Percentiles rank a stretch among this genome's conserved stretches.
These are phyloP conservation scores for Pythium dissimile DNA, from an alignment of 352 stramenopile species.

Conservation along the genomic window DNA sequence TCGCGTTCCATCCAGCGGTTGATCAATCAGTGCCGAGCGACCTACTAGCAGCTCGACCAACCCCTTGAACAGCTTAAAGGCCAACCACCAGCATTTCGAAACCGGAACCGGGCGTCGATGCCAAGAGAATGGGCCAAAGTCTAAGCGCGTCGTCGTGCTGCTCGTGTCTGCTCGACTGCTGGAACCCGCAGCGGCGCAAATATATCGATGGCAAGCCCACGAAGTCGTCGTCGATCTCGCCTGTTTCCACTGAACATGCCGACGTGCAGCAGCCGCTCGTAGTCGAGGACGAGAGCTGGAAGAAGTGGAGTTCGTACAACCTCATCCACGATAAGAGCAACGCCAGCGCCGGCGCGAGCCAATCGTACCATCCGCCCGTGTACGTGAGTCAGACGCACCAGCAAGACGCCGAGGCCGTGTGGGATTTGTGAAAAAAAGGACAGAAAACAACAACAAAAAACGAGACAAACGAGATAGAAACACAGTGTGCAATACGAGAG, in stretches of 20 bases:
- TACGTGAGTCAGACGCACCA: conserved; percentile 49
- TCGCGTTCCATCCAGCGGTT: neutral
- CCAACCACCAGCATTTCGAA: neutral
- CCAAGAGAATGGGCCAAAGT: conserved; percentile 29
- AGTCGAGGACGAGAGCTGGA: conserved; percentile 82
- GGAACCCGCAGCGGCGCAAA: conserved; percentile 1
- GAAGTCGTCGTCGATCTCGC: neutral
- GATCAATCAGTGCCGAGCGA: too few species aligned
- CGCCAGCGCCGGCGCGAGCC: conserved; percentile 7
- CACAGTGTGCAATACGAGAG: too few species aligned
- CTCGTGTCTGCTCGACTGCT: conserved; percentile 21
- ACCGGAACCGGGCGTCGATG: neutral
- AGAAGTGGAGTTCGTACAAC: conserved; percentile 74
- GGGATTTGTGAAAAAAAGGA: conserved; percentile 79
- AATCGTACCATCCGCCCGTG: conserved; percentile 43
- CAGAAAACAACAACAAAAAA: too few species aligned
- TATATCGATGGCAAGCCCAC: neutral
- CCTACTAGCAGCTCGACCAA: too few species aligned
- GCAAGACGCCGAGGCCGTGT: conserved; percentile 58
- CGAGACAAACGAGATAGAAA: too few species aligned
- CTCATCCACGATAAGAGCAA: conserved; percentile 45
- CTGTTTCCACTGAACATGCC: neutral
- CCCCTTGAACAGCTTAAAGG: too few species aligned
- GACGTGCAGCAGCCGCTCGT: conserved; percentile 55
- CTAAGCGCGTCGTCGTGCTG: conserved; percentile 27